Evolutionary conservation across 2,329 filamentous ascomycete species (phyloP), one percentile per base, ranked within the genome.

Genomic region (Neofusicoccum cordaticola): DNA sequence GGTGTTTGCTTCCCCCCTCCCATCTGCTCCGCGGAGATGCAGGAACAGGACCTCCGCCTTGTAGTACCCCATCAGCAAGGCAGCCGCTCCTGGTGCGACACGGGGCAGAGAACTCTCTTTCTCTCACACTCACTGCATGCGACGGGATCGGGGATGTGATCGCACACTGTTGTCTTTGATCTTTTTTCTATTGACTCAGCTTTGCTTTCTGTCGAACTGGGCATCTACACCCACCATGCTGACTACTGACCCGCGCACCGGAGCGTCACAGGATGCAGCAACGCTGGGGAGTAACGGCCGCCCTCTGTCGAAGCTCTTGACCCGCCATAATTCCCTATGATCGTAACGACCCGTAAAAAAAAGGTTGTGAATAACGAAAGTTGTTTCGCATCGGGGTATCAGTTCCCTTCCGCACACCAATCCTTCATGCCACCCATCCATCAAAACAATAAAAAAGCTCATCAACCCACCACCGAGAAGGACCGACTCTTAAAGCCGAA

Each of bases 351-450:
- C 56, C n/a, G 27, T 47, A n/a, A 27, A 41, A 13, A 31, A 31
- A 35, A 60, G 47, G 27, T 15, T 13, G 34, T 27, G 27, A 31
- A 31, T 34, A 34, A 52, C 31, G 50, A 52, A 52, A 37, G 50
- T 60, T 60, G 56, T 45, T 60, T 37, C 56, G 56, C 56, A 60
- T 60, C 41, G 53, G 56, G 56, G 56, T 60, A 60, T 60, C 56
- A 48, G 8, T 41, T 60, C 56, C 56, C 56, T 60, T 60, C 56
- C 56, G 56, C 56, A 58, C 56, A 57, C 39, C 44, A 22, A 57
- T 57, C 45, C 52, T 35, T 34, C 31, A 22, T 31, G 9, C 17
- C 22, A 12, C 15, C 52, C 13, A n/a, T 17, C n/a, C 41, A 3
- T 22, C 22, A 39, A 15, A 44, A 57, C 39, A 39, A 15, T 22